Evolutionary conservation across 1,284 basidiomycete genomes (phyloP).

Genomic region (Ustilago trichophora): DNA sequence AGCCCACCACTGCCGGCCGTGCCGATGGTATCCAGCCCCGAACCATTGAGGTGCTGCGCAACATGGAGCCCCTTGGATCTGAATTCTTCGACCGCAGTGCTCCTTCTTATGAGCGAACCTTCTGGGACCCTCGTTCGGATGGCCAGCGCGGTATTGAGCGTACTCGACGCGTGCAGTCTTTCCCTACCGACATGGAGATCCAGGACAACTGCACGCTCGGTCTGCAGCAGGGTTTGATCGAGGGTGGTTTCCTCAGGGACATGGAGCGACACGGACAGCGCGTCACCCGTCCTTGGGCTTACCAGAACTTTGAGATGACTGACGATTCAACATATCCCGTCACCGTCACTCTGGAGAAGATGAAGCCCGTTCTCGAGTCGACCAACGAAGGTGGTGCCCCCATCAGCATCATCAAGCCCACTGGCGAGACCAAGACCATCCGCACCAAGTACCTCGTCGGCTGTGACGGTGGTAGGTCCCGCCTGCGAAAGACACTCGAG

Average conservation of each 20-base stretch:
- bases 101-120: constrained; percentile 67
- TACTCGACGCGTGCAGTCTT: constrained; percentile 67
- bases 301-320: constrained; percentile 54
- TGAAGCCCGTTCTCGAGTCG: constrained; percentile 52
- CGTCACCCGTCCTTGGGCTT: constrained; percentile 63
- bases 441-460: constrained; percentile 67
- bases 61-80: constrained; percentile 65
- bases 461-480: constrained; percentile 66
- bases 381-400: constrained; percentile 55
- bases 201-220: constrained; percentile 68
- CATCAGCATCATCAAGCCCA: constrained; percentile 55
- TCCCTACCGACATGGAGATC: constrained; percentile 68
- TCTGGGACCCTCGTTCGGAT: constrained; percentile 67
- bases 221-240: constrained; percentile 68
- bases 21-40: constrained; percentile 68
- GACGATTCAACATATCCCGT: constrained; percentile 49
- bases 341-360: constrained; percentile 59
- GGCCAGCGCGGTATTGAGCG: constrained; percentile 62
- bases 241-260: constrained; percentile 66
- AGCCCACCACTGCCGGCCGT: constrained; percentile 67
- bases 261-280: constrained; percentile 66
- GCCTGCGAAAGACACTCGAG: constrained; percentile 65
- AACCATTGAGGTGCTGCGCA: constrained; percentile 74
- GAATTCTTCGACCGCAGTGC: constrained; percentile 61
- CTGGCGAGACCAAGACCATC: constrained; percentile 61